A percentile compares a stretch with the other conserved stretches of the same genome.
Conservation (phyloP, 2,329 filamentous ascomycete genomes). For the Botrytis elliptica region DNA sequence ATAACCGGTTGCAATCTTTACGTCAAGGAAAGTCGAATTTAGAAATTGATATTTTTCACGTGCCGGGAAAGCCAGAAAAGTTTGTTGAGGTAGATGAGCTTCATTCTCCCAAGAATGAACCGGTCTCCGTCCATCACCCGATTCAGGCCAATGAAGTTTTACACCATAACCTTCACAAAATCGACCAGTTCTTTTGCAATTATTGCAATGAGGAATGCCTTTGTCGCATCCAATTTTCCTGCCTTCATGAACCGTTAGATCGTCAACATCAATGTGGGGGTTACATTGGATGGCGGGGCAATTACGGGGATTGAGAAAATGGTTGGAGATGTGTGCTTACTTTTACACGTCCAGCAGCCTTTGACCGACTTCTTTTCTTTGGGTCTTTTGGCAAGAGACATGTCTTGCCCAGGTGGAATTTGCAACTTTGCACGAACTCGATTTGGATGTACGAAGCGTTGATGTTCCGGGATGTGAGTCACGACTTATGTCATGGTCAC, state of each 20-base stretch:
- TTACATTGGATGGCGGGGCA: slow-evolving; percentile 2
- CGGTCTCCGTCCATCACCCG: slow-evolving; percentile 45
- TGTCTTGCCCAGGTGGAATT: neutral
- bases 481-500: neutral
- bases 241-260: slow-evolving; percentile 37
- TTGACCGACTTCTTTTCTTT: slow-evolving; percentile 26
- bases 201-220: slow-evolving; percentile 44
- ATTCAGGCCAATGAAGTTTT: slow-evolving; percentile 49
- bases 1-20: slow-evolving; percentile 24
- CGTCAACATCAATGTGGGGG: neutral
- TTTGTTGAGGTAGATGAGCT: slow-evolving; percentile 21
- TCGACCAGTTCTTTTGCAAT: slow-evolving; percentile 46
- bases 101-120: slow-evolving; percentile 21
- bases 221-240: slow-evolving; percentile 51
- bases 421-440: neutral
- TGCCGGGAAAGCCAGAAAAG: neutral
- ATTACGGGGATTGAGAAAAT: slow-evolving; percentile 21
- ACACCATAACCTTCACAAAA: slow-evolving; percentile 47
- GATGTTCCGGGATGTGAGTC: neutral
- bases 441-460: neutral
- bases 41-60: slow-evolving; percentile 14
- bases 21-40: slow-evolving; percentile 3
- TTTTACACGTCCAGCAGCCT: slow-evolving; percentile 48
- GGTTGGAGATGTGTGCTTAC: slow-evolving; percentile 34
- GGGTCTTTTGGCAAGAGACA: slow-evolving; percentile 7